Evolutionary conservation across 495 filamentous ascomycete genomes (phyloP).

Genomic region (Tetracladium marchalianum): DNA sequence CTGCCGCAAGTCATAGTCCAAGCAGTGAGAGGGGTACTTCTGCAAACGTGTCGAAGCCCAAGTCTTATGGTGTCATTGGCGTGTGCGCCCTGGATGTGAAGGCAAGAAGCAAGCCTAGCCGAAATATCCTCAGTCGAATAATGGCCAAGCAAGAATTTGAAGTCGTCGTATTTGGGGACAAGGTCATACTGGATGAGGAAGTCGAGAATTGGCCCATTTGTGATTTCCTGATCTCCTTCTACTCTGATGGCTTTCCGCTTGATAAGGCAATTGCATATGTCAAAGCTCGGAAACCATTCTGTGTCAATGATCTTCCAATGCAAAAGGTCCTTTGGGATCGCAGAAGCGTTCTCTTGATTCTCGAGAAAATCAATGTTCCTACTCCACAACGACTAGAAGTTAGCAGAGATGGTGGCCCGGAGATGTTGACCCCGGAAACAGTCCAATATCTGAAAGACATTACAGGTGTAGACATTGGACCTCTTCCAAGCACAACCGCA

Average conservation of each 20-base stretch:
- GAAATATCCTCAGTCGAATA: constrained; percentile 88
- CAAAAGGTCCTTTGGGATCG: constrained; percentile 97
- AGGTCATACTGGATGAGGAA: constrained; percentile 90
- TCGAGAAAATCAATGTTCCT: constrained; percentile 81
- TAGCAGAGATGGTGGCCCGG: constrained; percentile 86
- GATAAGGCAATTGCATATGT: constrained; percentile 96
- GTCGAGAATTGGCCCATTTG: constrained; percentile 68
- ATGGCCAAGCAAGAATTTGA: constrained; percentile 90
- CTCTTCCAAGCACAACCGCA: constrained; percentile 57
- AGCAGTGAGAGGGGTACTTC: constrained; percentile 41
- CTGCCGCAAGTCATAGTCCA: constrained; percentile 55
- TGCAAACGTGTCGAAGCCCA: constrained; percentile 33
- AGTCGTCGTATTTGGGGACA: constrained; percentile 94
- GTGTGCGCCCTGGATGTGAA: constrained; percentile 95
- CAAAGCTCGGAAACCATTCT: constrained; percentile 84
- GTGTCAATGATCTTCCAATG: constrained; percentile 96
- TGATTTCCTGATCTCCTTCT: constrained; percentile 96
- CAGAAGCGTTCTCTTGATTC: constrained; percentile 72
- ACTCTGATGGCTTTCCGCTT: constrained; percentile 91
- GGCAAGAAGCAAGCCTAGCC: constrained; percentile 88
- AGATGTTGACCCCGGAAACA: constrained; percentile 61
- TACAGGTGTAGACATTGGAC: constrained; percentile 70
- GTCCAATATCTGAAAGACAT: constrained; percentile 67
- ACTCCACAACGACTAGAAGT: constrained; percentile 88
- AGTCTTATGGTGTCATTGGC: constrained; percentile 58